Evolutionary conservation across 2,329 filamentous ascomycete genomes (phyloP), one percentile per base, ranked within the genome.

Genomic region (Cladophialophora carrionii): DNA sequence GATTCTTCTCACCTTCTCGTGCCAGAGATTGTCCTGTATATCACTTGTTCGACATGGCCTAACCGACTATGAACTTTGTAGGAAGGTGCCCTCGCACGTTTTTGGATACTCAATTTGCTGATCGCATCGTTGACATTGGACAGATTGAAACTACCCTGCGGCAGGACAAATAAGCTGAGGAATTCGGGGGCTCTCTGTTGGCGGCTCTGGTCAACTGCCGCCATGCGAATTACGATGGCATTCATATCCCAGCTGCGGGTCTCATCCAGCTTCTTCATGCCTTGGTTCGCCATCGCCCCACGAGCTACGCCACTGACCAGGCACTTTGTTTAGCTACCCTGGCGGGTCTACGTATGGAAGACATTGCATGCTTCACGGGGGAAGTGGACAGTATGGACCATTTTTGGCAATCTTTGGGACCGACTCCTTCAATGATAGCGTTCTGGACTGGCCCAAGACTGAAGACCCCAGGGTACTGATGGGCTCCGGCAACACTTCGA

Each of bases 401-500:
- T 14, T 52, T 52, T 52, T 52, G 48, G 48, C 48, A n/a, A 26
- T 52, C 1, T n/a, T 52, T 52, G 48, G 26, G 26, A 52, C 48
- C 48, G 10, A 52, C 20, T 52, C 48, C 48, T 14, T 52, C 48
- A 26, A 52, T 52, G 48, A 52, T 52, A 20, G 48, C 48, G 22
- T 52, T 52, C 26, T 52, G 48, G 48, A 52, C 48, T 29, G 48
- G 48, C 12, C 54, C 54, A 14, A 32, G 54, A 7, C 9, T 57
- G 32, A 57, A 41, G 37, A 29, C 37, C 24, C 31, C 32, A 8
- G 54, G 54, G 24, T n/a, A n/a, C 9, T n/a, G 54, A 12, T 57
- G 54, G 54, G 54, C 54, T 12, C 54, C 54, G 14, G 48, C 48
- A 52, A 52, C 48, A 26, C 48, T 52, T n/a, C 48, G 48, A 14